phyloP scores from a whole-genome alignment of 345 rosid species.

The Schrenkiella parvula region DNA sequence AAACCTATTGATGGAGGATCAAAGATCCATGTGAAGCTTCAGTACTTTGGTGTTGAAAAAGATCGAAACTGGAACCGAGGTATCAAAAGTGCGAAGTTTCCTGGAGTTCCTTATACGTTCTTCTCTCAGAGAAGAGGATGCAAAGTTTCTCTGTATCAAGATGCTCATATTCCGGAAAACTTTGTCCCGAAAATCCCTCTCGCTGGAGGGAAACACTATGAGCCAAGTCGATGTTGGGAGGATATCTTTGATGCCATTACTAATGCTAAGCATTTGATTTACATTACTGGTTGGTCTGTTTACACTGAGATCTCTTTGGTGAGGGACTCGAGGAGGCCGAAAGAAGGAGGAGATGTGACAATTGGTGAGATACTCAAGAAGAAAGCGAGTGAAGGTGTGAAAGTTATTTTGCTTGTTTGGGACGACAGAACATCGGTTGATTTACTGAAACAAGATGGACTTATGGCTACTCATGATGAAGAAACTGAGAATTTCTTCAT shows the following conservation, averaged over 20 bases:
- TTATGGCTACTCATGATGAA: constrained; percentile 98
- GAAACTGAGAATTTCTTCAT: constrained; percentile 72
- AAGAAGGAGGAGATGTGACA: constrained; percentile 80
- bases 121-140: constrained; percentile 84
- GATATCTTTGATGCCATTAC: constrained; percentile 85
- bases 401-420: constrained; percentile 92
- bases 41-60: constrained; percentile 63
- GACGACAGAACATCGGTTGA: constrained; percentile 97
- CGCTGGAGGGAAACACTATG: constrained; percentile 75
- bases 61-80: constrained; percentile 71
- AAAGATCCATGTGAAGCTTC: constrained; percentile 90
- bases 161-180: constrained; percentile 84
- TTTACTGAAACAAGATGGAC: constrained; percentile 77
- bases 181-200: constrained; percentile 88
- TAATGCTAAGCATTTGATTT: constrained; percentile 82
- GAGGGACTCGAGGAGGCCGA: constrained; percentile 92
- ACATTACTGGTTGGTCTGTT: constrained; percentile 98
- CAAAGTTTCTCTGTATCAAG: constrained; percentile 86
- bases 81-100: constrained; percentile 62
- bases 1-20: constrained; percentile 57
- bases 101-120: constrained; percentile 94
- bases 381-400: constrained; percentile 90
- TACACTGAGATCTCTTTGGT: constrained; percentile 80
- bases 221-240: constrained; percentile 97
- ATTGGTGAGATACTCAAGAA: constrained; percentile 87